phyloP scores from a whole-genome alignment of 768 basidiomycete genomes.

The Inosperma sp. region DNA sequence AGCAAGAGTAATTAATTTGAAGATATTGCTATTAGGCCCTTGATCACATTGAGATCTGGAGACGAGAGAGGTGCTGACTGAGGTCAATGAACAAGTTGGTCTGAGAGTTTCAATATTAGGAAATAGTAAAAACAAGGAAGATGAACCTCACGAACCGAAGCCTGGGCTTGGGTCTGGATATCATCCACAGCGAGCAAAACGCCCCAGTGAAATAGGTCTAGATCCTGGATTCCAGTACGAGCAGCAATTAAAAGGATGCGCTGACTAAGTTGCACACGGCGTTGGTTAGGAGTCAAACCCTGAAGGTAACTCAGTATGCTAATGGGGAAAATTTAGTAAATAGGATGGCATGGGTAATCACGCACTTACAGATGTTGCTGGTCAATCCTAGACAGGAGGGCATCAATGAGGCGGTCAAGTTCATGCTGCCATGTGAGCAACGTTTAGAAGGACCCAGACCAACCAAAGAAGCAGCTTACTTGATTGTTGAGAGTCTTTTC shows the following conservation, averaged over 20 bases:
- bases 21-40: not conserved
- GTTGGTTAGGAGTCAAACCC: not conserved
- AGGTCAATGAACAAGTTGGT: not conserved
- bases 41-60: not conserved
- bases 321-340: not conserved
- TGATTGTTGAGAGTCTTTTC: too few species aligned
- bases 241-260: not conserved
- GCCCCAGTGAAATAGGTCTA: not conserved
- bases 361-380: not conserved
- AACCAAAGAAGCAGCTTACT: too few species aligned
- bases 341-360: not conserved
- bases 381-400: not conserved
- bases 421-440: not conserved
- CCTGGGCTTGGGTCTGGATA: not conserved
- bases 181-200: not conserved
- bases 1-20: not conserved
- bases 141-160: not conserved
- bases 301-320: slow-evolving; percentile 1
- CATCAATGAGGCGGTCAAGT: not conserved
- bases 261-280: not conserved
- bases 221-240: not conserved
- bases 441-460: too few species aligned
- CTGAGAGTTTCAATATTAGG: not conserved
- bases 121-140: not conserved
- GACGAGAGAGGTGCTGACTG: not conserved